phyloP scores from a whole-genome alignment of 1,139 yeast genomes.

The Debaryomyces subglobosus region DNA sequence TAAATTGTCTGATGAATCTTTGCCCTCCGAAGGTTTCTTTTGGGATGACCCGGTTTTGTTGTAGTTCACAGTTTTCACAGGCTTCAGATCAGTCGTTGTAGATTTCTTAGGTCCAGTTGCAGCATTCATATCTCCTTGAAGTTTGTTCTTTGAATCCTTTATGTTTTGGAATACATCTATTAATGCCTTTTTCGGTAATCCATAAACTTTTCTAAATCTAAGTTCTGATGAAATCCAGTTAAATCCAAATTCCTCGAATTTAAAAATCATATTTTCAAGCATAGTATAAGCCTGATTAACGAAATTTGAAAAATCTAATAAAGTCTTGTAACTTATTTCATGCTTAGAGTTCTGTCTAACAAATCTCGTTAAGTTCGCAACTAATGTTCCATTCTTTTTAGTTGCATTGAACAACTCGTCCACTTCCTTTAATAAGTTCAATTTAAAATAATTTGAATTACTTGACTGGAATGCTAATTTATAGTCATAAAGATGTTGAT shows the following conservation, averaged over 20 bases:
- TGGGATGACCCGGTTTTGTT: not conserved
- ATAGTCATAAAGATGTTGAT: constrained; percentile 43
- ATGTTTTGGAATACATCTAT: constrained; percentile 20
- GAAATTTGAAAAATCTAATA: constrained; percentile 44
- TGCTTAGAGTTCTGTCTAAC: constrained; percentile 48
- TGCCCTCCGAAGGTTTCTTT: not conserved
- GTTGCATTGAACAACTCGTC: constrained; percentile 49
- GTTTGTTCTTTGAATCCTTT: not conserved
- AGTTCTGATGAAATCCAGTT: constrained; percentile 43
- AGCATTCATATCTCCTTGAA: not conserved
- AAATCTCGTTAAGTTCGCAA: constrained; percentile 53
- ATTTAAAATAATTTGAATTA: constrained; percentile 31
- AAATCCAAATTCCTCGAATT: constrained; percentile 37
- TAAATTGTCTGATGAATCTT: constrained; percentile 16
- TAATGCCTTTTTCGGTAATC: constrained; percentile 32
- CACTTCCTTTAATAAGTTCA: constrained; percentile 34
- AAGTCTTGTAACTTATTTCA: constrained; percentile 37
- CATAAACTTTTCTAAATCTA: constrained; percentile 37
- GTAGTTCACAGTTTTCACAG: not conserved
- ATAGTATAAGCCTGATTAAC: constrained; percentile 33
- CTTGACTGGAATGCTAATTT: constrained; percentile 34
- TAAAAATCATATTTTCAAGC: constrained; percentile 26
- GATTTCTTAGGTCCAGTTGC: not conserved
- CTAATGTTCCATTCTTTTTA: constrained; percentile 54
- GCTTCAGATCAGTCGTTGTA: not conserved